Percentiles rank a stretch among this genome's conserved stretches.
Evolutionary conservation across 139 green algal genomes (phyloP).

Genomic region (Coccomyxa sp.): DNA sequence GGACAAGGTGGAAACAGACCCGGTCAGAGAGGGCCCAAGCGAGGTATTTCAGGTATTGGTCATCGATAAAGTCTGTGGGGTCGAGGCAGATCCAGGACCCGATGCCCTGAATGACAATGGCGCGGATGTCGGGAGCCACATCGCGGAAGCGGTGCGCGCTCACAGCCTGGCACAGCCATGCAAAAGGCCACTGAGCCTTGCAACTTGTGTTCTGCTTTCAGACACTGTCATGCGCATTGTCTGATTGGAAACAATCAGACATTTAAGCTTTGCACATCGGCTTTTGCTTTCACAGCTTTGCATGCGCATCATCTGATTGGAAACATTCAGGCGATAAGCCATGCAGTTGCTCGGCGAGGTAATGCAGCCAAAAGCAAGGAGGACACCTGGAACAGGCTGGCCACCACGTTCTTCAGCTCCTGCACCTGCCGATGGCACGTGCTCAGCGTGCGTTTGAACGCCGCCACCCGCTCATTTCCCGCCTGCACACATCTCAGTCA

Average conservation of each 20-base stretch:
- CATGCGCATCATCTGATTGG: no score
- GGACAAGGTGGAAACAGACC: constrained; percentile 12
- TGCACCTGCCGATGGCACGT: constrained; percentile 32
- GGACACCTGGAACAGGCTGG: no score
- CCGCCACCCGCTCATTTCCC: constrained; percentile 16
- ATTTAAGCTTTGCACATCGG: background rate
- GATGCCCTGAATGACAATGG: constrained; percentile 70
- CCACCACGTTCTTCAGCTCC: constrained; percentile 24
- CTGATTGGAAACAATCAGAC: no score
- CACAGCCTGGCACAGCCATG: background rate
- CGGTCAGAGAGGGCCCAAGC: constrained; percentile 90
- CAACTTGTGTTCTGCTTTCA: background rate
- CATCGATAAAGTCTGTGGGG: constrained; percentile 74
- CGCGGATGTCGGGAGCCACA: constrained; percentile 61
- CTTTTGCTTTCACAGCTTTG: no score
- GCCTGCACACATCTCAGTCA: constrained; percentile 10
- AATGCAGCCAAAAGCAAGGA: no score
- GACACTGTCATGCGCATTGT: no score
- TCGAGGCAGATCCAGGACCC: constrained; percentile 71
- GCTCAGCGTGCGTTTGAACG: constrained; percentile 44
- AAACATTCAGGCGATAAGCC: no score
- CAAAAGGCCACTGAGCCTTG: background rate
- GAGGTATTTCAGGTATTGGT: constrained; percentile 96
- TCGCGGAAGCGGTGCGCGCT: constrained; percentile 63
- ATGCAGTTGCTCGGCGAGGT: no score